Base-by-base conservation (phyloP, 768 basidiomycete genomes). In the Clavulina sp. region DNA sequence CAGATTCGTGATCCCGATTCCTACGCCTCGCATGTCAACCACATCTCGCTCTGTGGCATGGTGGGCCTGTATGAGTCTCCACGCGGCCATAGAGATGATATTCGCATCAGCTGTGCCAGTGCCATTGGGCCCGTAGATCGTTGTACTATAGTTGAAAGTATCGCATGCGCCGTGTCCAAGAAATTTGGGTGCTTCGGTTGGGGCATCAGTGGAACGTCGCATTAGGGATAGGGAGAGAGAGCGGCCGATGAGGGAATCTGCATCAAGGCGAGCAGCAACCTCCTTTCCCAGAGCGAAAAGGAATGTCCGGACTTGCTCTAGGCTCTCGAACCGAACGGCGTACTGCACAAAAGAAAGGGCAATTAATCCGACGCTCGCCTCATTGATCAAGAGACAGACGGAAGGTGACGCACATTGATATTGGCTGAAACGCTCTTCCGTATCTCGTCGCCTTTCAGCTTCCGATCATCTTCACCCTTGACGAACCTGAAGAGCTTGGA, bases 381-480 rank as follows among this genome's bases (percentile, higher is more conserved):
- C 18, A 49, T 18, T 38, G 6, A 48, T 32, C 18, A 28, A 23
- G 29, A 48, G 19, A n/a, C n/a, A n/a, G n/a, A 33, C 16, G 29
- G 24, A 18, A 23, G 28, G 6, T 32, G 4, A 73, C 87, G 61
- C 58, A 92, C 91, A 60, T 89, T 99, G 59, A 96, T 84, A 62
- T 96, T 93, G 53, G 86, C 91, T 7, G 84, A 88, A 19, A 99
- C 88, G 4, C 82, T 86, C 64, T 89, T 91, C 58, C 93, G 70
- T 48, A 80, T 76, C 60, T 88, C 87, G 61, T 87, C 82, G 31
- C 78, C 80, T 62, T 88, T 84, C 41, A 97, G 66, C 53, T 74
- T 74, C 50, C 77, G 74, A 31, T 83, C 74, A 58, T 97, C 95
- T 26, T 89, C 69, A 0, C 95, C 95, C 18, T 86, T 72, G 16